These are phyloP conservation scores for Colletotrichum neosansevieriae DNA, from an alignment of 2,329 filamentous ascomycete genomes.

Conservation along the genomic window DNA sequence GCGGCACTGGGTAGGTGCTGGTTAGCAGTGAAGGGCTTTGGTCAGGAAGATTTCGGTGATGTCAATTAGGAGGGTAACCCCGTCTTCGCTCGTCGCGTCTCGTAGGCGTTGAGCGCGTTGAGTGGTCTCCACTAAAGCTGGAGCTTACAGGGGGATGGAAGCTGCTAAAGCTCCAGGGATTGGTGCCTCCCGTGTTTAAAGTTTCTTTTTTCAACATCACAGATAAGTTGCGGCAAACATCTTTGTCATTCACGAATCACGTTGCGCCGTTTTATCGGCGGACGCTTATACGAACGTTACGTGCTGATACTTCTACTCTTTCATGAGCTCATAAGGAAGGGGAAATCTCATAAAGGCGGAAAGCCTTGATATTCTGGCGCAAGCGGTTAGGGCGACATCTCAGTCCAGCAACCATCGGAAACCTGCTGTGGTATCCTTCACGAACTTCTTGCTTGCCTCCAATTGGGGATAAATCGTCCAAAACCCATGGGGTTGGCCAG, in stretches of 20 bases:
- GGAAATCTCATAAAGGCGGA: not conserved
- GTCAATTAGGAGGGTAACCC: conserved; percentile 24
- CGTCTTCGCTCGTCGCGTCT: conserved; percentile 32
- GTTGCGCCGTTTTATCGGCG: not conserved
- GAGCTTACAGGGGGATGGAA: conserved; percentile 25
- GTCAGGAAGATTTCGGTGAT: conserved; percentile 16
- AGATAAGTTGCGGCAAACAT: conserved; percentile 2
- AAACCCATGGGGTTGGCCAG: conserved; percentile 48
- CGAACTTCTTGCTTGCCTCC: conserved; percentile 42
- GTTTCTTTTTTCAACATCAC: conserved; percentile 36
- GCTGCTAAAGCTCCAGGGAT: conserved; percentile 19
- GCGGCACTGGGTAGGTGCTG: not conserved
- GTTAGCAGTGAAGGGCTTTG: not conserved
- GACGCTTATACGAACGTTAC: not conserved
- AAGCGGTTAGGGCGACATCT: not conserved
- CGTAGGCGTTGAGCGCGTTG: conserved; percentile 31
- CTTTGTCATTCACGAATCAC: not conserved
- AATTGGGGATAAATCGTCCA: conserved; percentile 46
- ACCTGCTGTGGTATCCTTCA: conserved; percentile 41
- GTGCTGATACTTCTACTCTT: not conserved
- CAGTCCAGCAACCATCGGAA: conserved; percentile 44
- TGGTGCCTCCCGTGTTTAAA: conserved; percentile 22
- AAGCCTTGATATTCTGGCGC: not conserved
- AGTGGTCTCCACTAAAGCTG: conserved; percentile 25
- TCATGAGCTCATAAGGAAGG: not conserved